Percentiles rank a stretch among this genome's conserved stretches.
phyloP scores from a whole-genome alignment of 306 rosid species.

The Vigna trinervia region DNA sequence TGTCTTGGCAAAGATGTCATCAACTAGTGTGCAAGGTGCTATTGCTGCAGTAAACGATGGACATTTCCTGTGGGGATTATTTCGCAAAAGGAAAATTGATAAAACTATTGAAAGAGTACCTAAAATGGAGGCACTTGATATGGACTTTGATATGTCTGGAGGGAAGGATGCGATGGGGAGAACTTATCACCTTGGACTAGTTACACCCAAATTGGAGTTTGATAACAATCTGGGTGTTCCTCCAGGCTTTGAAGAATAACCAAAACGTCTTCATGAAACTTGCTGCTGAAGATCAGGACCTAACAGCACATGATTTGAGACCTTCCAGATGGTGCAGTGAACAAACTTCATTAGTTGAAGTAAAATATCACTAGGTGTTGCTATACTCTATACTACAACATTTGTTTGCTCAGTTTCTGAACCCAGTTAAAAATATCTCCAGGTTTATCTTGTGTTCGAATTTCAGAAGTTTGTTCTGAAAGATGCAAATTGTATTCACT shows the following conservation, averaged over 20 bases:
- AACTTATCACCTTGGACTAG: constrained; percentile 35
- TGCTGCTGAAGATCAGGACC: neutral
- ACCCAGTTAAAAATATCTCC: neutral
- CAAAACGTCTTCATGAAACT: neutral
- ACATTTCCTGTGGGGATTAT: constrained; percentile 68
- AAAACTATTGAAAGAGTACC: constrained; percentile 28
- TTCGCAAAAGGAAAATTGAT: constrained; percentile 38
- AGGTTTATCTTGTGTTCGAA: too few relatives aligned
- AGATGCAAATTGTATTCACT: too few relatives aligned
- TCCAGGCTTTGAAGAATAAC: constrained; percentile 34
- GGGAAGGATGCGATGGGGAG: constrained; percentile 42
- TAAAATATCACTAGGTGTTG: constrained; percentile 1
- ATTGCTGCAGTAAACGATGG: constrained; percentile 39
- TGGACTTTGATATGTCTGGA: constrained; percentile 66
- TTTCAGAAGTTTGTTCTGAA: too few relatives aligned
- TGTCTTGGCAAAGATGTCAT: neutral
- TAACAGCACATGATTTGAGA: neutral
- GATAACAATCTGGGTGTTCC: constrained; percentile 34
- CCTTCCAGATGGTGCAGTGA: neutral
- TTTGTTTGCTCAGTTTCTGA: constrained; percentile 20
- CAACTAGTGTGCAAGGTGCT: constrained; percentile 48
- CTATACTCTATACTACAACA: neutral
- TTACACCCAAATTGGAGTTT: neutral
- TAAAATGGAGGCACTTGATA: constrained; percentile 43
- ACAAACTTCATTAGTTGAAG: neutral